Base-by-base conservation (phyloP, 768 basidiomycete species). In the Mycena venus region DNA sequence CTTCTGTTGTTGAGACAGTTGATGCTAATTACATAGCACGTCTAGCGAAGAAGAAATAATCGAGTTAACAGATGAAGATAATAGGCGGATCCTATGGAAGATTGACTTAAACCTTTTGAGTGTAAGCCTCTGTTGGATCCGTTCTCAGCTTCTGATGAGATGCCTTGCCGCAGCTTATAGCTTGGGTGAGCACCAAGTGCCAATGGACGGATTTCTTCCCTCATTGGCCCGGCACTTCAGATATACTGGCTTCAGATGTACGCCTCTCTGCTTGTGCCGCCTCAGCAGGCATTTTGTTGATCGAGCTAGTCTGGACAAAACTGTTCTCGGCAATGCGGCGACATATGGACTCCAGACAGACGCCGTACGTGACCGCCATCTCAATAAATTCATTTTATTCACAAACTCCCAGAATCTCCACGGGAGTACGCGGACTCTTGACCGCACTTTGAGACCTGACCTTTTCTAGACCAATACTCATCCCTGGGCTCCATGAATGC, bases 21-120 rank as follows among this genome's bases (percentile, higher is more conserved):
- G 51, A 53, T 53, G 51, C 51, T 53, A 27, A 53, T 53, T 53
- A 25, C 51, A 53, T 53, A 27, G 51, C 51, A 53, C 51, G 51
- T 53, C 51, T 53, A 53, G 51, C 51, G 51, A 53, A 53, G 51
- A 53, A 53, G 51, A 53, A 53, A 53, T 53, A 53, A 53, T 53
- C 25, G 51, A 53, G 23, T 53, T 53, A 53, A 53, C 51, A 25
- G 51, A 53, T 53, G 51, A 53, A 53, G 51, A 53, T 53, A 53
- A 53, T 53, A 53, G 51, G 25, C 51, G 51, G 51, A 53, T 53
- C 51, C 51, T 53, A 53, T 27, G 51, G 51, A 53, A 53, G 51
- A 53, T 53, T 53, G 51, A 53, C 51, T 53, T 53, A 27, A 53
- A 53, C 51, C 51, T 53, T 53, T 53, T 53, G 51, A 53, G 51